Conservation (phyloP, 1,284 basidiomycete species). For the Cutaneotrichosporon curvatum region DNA sequence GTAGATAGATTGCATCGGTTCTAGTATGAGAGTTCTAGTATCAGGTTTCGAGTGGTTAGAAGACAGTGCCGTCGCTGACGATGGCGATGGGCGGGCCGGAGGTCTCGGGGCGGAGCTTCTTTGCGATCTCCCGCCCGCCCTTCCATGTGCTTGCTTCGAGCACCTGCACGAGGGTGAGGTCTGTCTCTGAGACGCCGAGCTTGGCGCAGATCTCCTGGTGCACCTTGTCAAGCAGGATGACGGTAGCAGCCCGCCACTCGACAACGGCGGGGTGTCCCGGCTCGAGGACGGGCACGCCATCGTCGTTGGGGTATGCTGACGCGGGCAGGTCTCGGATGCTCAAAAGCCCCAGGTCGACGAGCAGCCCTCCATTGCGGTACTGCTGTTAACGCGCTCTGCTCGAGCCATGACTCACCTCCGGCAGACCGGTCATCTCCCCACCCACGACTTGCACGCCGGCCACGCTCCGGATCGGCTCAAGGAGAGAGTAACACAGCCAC, state of each 20-base stretch:
- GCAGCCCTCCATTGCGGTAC: constrained; percentile 84
- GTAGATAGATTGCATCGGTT: not conserved
- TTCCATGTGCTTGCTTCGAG: constrained; percentile 95
- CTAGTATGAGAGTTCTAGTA: no score
- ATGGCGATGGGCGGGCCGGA: constrained; percentile 53
- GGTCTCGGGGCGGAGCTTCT: constrained; percentile 59
- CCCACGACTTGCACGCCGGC: constrained; percentile 66
- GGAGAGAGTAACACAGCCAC: constrained; percentile 82
- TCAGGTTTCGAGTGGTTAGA: constrained; percentile 9
- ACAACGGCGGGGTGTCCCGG: constrained; percentile 78
- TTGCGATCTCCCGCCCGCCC: constrained; percentile 84
- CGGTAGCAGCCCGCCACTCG: constrained; percentile 92
- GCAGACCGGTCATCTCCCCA: constrained; percentile 50
- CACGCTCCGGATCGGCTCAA: constrained; percentile 71
- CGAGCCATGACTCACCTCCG: constrained; percentile 26
- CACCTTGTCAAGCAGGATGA: constrained; percentile 83
- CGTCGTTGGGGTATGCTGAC: constrained; percentile 30
- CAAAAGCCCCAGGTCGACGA: constrained; percentile 76
- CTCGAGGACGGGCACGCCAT: constrained; percentile 54
- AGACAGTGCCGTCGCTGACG: constrained; percentile 33
- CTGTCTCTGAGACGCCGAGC: constrained; percentile 50
- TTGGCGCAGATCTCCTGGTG: constrained; percentile 62
- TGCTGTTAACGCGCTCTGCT: constrained; percentile 51
- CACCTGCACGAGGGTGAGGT: constrained; percentile 68
- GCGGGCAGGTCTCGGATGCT: constrained; percentile 46